These are phyloP conservation scores for Glomus cerebriforme DNA, from an alignment of 192 early-diverging fungal species.

Conservation along the genomic window DNA sequence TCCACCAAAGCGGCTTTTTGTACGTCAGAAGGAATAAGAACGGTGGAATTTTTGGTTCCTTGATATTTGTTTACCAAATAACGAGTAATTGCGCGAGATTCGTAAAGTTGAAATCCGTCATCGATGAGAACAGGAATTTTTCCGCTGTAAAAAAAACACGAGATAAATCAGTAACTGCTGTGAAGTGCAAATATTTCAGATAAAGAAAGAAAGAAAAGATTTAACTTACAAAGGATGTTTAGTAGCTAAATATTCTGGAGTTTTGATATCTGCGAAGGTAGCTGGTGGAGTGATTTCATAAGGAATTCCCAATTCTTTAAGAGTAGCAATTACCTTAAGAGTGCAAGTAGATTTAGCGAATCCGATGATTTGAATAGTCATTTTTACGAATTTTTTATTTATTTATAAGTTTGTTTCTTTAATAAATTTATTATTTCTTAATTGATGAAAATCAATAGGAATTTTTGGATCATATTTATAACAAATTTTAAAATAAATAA, in stretches of 20 bases:
- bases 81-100: slow-evolving; percentile 45
- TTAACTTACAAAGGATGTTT: slow-evolving; percentile 41
- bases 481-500: too few relatives aligned
- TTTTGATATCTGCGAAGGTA: slow-evolving; percentile 32
- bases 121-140: slow-evolving; percentile 47
- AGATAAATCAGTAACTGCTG: background rate
- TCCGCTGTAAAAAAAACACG: slow-evolving; percentile 25
- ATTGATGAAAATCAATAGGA: too few relatives aligned
- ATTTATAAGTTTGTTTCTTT: too few relatives aligned
- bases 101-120: slow-evolving; percentile 35
- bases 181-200: background rate
- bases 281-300: slow-evolving; percentile 34
- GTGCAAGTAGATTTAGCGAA: slow-evolving; percentile 34
- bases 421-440: too few relatives aligned
- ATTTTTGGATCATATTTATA: too few relatives aligned
- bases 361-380: slow-evolving; percentile 36
- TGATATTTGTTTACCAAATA: slow-evolving; percentile 34
- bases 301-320: slow-evolving; percentile 39
- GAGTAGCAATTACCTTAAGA: slow-evolving; percentile 31
- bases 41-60: slow-evolving; percentile 1
- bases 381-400: background rate
- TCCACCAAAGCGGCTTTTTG: slow-evolving; percentile 37
- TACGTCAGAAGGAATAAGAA: slow-evolving; percentile 37
- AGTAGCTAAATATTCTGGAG: slow-evolving; percentile 33
- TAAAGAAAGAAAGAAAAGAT: too few relatives aligned